A percentile compares a stretch with the other conserved stretches of the same genome.
phyloP scores from a whole-genome alignment of 78 protist species.

The Dictyostelium brefeldianum region DNA sequence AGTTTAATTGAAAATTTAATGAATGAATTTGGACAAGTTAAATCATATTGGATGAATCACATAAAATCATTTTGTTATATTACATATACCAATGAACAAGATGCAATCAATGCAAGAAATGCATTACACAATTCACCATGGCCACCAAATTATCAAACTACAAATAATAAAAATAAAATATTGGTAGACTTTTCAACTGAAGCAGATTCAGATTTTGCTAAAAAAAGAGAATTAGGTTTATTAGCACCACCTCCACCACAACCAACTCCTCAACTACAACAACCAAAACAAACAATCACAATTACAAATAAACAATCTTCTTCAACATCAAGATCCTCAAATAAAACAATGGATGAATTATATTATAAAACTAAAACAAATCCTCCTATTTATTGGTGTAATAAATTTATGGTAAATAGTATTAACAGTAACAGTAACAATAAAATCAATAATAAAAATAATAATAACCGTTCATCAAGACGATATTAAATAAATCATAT shows the following conservation, averaged over 20 bases:
- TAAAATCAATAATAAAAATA: too few relatives aligned
- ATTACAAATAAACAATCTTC: not conserved
- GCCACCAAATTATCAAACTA: slow-evolving; percentile 26
- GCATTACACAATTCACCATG: slow-evolving; percentile 31
- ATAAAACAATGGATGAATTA: not conserved
- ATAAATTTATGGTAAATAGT: too few relatives aligned
- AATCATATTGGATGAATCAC: slow-evolving; percentile 45
- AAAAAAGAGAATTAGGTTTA: slow-evolving; percentile 21
- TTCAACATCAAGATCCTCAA: not conserved
- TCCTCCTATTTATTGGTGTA: slow-evolving; percentile 4
- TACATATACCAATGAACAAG: slow-evolving; percentile 23
- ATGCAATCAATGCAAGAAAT: slow-evolving; percentile 26
- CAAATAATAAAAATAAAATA: slow-evolving; percentile 15
- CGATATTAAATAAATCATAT: too few relatives aligned
- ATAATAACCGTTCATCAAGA: too few relatives aligned
- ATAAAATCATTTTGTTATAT: slow-evolving; percentile 41
- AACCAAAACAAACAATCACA: not conserved
- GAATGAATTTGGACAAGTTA: slow-evolving; percentile 12
- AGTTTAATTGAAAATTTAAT: slow-evolving; percentile 15
- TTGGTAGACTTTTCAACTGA: slow-evolving; percentile 14
- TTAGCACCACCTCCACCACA: not conserved
- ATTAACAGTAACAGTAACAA: too few relatives aligned
- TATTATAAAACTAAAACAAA: not conserved
- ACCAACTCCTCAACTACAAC: not conserved
- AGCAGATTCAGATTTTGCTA: slow-evolving; percentile 8